Conservation (phyloP, 495 filamentous ascomycete genomes). For the Xylona heveae region DNA sequence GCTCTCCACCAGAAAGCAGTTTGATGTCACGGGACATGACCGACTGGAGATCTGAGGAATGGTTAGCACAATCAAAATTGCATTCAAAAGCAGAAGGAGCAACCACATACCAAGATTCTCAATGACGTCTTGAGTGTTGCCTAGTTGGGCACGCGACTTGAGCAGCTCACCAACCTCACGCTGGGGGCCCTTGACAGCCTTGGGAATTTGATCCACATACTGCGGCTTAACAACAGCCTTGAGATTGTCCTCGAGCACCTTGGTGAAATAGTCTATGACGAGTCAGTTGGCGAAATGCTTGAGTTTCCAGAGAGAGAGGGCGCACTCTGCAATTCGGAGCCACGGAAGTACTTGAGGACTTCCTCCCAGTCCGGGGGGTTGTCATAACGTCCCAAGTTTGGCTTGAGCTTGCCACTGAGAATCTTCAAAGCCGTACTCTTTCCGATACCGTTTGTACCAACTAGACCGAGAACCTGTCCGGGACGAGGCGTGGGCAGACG, state of each 20-base stretch:
- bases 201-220: conserved; percentile 95
- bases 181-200: conserved; percentile 60
- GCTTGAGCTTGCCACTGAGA: conserved; percentile 92
- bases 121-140: conserved; percentile 68
- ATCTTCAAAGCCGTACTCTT: conserved; percentile 98
- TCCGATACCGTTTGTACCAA: conserved; percentile 98
- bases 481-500: conserved; percentile 86
- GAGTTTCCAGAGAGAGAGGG: conserved; percentile 1
- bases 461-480: conserved; percentile 89
- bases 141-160: conserved; percentile 46
- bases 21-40: conserved; percentile 75
- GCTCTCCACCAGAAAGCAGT: conserved; percentile 83
- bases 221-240: conserved; percentile 98
- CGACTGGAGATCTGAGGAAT: conserved; percentile 48
- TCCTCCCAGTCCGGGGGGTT: conserved; percentile 98
- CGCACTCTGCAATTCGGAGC: conserved; percentile 89
- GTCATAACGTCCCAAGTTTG: conserved; percentile 83
- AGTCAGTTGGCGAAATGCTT: conserved; percentile 5
- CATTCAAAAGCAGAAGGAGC: background rate
- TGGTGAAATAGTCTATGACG: conserved; percentile 80
- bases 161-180: conserved; percentile 60
- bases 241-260: conserved; percentile 84
- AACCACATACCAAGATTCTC: conserved; percentile 44
- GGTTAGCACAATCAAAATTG: conserved; percentile 9
- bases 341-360: conserved; percentile 92